Evolutionary conservation across 768 basidiomycete genomes (phyloP), one percentile per base, ranked within the genome.

Genomic region (Calocybe cyanea): DNA sequence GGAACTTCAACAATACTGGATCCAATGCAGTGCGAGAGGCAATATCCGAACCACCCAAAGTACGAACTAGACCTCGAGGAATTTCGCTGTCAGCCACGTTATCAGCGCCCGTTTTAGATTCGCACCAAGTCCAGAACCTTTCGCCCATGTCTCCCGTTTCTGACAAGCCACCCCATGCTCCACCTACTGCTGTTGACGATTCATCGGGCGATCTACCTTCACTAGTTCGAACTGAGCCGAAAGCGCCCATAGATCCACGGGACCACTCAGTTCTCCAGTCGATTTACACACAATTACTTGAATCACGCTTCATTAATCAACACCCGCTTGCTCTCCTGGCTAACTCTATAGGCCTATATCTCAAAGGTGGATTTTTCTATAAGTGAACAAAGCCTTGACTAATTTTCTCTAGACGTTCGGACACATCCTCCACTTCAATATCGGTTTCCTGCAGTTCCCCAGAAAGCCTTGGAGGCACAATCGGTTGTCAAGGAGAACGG

Each of bases 281-380:
- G 36, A 81, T 87, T 9, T 88, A 86, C 65, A 71, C 66, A 15
- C 79, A 82, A 51, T 81, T 84, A 78, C 81, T 87, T 20, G 76
- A 76, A 4, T 68, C 77, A 11, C 67, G 83, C 28, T 87, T 85
- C 54, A 80, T 89, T 55, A 87, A 87, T 57, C 62, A 76, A 2
- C 64, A 77, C 18, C 85, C 86, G 2, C 58, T 87, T 13, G 80
- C 82, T 1, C 52, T 87, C 33, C 62, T 89, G 40, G 65, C 71
- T 11, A 82, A 80, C 50, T 67, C 70, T 7, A 60, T 88, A 14
- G 72, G 75, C 11, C 56, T 78, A 44, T 75, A 85, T 63, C 84
- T 89, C 56, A 73, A 70, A 63, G 80, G 86, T 81, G 48, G 50
- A 68, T 41, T 33, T 40, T 21, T 41, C 40, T 20, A 19, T 38